Evolutionary conservation across 768 basidiomycete species (phyloP), one percentile per base, ranked within the genome.

Genomic region (Podaxis carcinomalis): DNA sequence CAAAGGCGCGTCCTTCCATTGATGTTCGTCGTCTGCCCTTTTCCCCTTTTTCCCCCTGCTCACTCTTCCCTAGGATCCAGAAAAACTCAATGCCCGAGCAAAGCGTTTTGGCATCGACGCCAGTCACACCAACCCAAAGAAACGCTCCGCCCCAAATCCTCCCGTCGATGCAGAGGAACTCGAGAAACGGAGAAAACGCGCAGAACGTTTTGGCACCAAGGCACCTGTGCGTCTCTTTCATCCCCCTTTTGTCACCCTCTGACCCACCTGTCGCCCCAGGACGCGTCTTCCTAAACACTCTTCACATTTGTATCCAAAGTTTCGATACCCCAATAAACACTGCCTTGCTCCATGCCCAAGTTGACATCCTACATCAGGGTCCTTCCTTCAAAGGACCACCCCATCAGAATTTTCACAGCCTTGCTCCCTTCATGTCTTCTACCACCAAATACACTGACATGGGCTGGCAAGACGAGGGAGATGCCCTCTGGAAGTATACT

Each of bases 141-240:
- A 78, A 66, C 69, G 74, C 27, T 47, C 69, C 36, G 75, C 78
- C 3, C 69, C 74, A 0, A 69, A 69, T 27, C 79, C 80, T 35
- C 65, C 67, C n/a, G 75, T 82, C 5, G 87, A 87, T 65, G 67
- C 78, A 4, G 87, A 86, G 66, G 87, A 89, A 66, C 68, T 74
- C 47, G 86, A 85, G 65, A 77, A 77, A 55, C 75, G 86, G 47
- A 80, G 70, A 67, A 88, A 83, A 70, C 75, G 88, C n/a, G 85
- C 85, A 39, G 86, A 86, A 67, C 79, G 87, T 21, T 89, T 89
- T 71, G 84, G 82, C 21, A 58, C 56, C 4, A 50, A 35, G 11
- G 42, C 73, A 28, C 61, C 68, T 49, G 68, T 70, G 36, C 40
- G 66, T 64, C 59, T 28, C 53, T 46, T 10, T 44, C 23, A 21